A percentile compares a stretch with the other conserved stretches of the same genome.
phyloP scores from a whole-genome alignment of 148 eudicot species.

The Silene conica region DNA sequence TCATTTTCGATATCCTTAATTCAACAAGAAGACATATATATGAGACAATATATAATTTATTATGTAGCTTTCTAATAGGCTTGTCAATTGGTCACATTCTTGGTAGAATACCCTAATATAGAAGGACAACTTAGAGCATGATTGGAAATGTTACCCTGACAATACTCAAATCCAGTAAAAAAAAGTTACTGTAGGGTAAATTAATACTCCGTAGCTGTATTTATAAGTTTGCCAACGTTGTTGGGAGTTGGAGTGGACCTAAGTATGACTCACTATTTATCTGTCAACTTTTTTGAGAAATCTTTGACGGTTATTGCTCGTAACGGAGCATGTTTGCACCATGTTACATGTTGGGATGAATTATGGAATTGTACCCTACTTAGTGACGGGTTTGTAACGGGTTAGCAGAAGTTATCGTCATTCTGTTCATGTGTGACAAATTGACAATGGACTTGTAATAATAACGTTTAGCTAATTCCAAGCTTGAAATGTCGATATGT shows the following conservation, averaged over 20 bases:
- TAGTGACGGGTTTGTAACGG: background rate
- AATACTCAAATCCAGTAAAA: background rate
- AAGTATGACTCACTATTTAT: background rate
- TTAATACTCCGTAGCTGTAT: background rate
- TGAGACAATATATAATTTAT: conserved; percentile 1
- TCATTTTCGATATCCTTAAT: background rate
- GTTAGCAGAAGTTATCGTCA: background rate
- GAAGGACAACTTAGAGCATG: background rate
- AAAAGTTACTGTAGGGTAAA: background rate
- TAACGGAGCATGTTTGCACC: conserved; percentile 7
- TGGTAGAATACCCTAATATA: background rate
- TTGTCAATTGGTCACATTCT: background rate
- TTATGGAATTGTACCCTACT: background rate
- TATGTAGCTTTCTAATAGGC: background rate
- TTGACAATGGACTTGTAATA: no score
- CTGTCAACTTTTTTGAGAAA: background rate
- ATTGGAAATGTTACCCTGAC: background rate
- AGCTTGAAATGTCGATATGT: background rate
- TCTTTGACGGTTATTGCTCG: conserved; percentile 2
- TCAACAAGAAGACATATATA: background rate
- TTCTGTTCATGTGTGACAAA: background rate
- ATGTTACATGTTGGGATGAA: conserved; percentile 5
- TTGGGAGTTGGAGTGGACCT: conserved; percentile 8
- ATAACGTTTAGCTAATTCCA: background rate
- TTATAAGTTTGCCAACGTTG: conserved; percentile 3